These are phyloP conservation scores for Leishmania braziliensis DNA, from an alignment of 208 protist species.

Conservation along the genomic window DNA sequence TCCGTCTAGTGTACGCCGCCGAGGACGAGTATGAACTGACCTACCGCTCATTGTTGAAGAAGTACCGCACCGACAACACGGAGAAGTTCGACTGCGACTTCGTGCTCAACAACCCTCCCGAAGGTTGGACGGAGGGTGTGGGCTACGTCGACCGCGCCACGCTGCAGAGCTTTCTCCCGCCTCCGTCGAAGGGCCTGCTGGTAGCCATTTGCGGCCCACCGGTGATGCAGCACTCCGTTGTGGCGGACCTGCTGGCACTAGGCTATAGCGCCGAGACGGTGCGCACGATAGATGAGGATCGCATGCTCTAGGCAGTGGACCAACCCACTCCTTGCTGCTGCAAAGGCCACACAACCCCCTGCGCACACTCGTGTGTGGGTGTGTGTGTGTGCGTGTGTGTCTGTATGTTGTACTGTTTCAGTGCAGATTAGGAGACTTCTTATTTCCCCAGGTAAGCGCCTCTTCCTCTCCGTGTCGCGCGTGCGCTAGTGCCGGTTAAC, in stretches of 20 bases:
- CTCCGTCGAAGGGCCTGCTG: conserved; percentile 66
- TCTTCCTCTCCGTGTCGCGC: neutral
- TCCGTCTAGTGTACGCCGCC: conserved; percentile 73
- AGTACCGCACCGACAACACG: conserved; percentile 49
- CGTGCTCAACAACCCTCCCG: conserved; percentile 68
- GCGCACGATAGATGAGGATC: conserved; percentile 67
- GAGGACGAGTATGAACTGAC: conserved; percentile 69
- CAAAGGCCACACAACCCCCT: neutral
- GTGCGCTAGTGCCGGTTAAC: neutral
- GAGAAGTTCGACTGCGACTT: conserved; percentile 63
- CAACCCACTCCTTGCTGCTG: neutral
- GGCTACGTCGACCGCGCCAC: conserved; percentile 55
- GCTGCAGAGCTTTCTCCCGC: conserved; percentile 44
- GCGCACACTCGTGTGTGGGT: neutral
- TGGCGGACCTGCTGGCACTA: conserved; percentile 42
- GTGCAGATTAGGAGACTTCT: neutral
- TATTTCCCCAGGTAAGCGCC: neutral
- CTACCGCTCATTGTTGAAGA: conserved; percentile 47
- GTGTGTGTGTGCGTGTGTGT: conserved; percentile 13
- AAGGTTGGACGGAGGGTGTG: conserved; percentile 67
- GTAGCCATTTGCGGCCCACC: conserved; percentile 81
- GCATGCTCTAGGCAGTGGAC: conserved; percentile 25
- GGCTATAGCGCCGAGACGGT: conserved; percentile 67
- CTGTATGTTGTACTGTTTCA: neutral
- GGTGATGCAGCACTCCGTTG: conserved; percentile 75